These are phyloP conservation scores for Teunomyces stri DNA, from an alignment of 805 yeast species.

Conservation along the genomic window DNA sequence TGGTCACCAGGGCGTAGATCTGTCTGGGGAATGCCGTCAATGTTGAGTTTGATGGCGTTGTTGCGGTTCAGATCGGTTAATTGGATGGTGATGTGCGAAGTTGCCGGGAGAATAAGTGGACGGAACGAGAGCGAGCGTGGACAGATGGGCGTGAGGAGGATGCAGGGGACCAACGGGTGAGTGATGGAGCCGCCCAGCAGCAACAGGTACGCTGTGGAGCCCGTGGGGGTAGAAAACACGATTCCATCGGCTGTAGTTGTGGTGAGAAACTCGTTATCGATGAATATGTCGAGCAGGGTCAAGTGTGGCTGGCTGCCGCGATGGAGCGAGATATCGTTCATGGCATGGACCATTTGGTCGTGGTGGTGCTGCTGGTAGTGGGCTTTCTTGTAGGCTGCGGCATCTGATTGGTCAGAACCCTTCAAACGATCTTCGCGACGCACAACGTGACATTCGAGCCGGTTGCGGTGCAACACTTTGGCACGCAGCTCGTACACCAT, in stretches of 20 bases:
- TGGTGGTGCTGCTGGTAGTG: slow-evolving; percentile 9
- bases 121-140: slow-evolving; percentile 89
- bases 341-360: slow-evolving; percentile 60
- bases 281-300: slow-evolving; percentile 76
- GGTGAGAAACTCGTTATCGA: slow-evolving; percentile 82
- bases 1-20: slow-evolving; percentile 74
- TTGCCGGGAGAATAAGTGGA: slow-evolving; percentile 78
- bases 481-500: slow-evolving; percentile 67
- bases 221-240: slow-evolving; percentile 85
- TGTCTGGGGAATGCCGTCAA: slow-evolving; percentile 82
- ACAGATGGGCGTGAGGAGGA: slow-evolving; percentile 84
- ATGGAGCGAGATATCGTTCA: slow-evolving; percentile 89
- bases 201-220: slow-evolving; percentile 89
- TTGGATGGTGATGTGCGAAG: slow-evolving; percentile 67
- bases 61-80: slow-evolving; percentile 47
- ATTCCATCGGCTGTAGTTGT: slow-evolving; percentile 93
- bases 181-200: slow-evolving; percentile 92
- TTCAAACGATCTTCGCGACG: slow-evolving; percentile 17
- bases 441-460: slow-evolving; percentile 73
- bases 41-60: slow-evolving; percentile 51
- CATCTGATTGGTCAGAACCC: slow-evolving; percentile 1
- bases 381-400: slow-evolving; percentile 5
- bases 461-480: slow-evolving; percentile 68
- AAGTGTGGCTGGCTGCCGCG: slow-evolving; percentile 87
- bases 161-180: slow-evolving; percentile 82